Conservation (phyloP, 345 rosid species). For the Mangifera indica region DNA sequence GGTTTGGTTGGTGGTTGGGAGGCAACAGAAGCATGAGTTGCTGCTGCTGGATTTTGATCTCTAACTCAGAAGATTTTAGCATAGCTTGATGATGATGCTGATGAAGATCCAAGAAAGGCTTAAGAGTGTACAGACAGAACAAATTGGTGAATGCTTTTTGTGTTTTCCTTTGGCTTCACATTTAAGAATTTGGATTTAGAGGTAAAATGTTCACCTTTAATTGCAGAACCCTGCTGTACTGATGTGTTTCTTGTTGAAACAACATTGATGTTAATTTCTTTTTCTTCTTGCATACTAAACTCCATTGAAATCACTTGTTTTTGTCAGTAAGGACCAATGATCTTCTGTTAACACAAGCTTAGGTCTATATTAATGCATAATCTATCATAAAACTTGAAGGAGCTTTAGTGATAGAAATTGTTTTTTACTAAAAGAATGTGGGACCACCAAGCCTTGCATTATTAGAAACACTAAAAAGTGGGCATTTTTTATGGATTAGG, state of each 20-base stretch:
- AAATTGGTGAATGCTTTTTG: slow-evolving; percentile 29
- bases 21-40: slow-evolving; percentile 13
- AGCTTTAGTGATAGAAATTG: slow-evolving; percentile 14
- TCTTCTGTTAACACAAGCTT: not conserved
- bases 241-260: slow-evolving; percentile 4
- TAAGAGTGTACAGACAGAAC: slow-evolving; percentile 43
- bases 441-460: slow-evolving; percentile 38
- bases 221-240: not conserved
- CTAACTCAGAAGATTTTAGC: slow-evolving; percentile 13
- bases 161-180: slow-evolving; percentile 31
- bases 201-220: slow-evolving; percentile 22
- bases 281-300: not conserved
- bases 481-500: slow-evolving; percentile 20
- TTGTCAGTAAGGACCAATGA: not conserved
- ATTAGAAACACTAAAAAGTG: slow-evolving; percentile 19
- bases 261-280: not conserved
- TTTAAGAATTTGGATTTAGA: slow-evolving; percentile 28
- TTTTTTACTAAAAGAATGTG: slow-evolving; percentile 26
- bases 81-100: slow-evolving; percentile 22
- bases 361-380: not conserved
- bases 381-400: not conserved
- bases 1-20: slow-evolving; percentile 1
- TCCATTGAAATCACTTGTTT: not conserved
- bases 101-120: slow-evolving; percentile 8
- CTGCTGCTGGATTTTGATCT: slow-evolving; percentile 12